A percentile compares a stretch with the other conserved stretches of the same genome.
phyloP scores from a whole-genome alignment of 2,329 filamentous ascomycete genomes.

The Neofusicoccum umdonicola region DNA sequence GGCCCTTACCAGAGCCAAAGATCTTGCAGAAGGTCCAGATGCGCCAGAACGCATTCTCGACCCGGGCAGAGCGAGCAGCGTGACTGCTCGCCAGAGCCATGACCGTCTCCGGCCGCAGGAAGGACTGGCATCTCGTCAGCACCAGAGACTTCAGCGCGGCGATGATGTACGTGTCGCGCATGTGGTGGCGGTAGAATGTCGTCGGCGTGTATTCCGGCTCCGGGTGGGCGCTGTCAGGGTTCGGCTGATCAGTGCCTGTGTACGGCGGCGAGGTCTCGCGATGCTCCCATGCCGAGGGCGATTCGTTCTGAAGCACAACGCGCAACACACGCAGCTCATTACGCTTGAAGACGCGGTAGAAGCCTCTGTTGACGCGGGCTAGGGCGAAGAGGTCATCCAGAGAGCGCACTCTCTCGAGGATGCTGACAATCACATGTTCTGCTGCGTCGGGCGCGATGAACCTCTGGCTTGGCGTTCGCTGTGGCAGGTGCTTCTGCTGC shows the following conservation, averaged over 20 bases:
- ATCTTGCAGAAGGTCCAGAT: constrained; percentile 66
- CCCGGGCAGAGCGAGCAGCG: constrained; percentile 46
- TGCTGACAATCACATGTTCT: constrained; percentile 51
- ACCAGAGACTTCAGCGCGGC: constrained; percentile 56
- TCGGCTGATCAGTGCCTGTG: constrained; percentile 34
- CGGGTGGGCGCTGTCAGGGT: constrained; percentile 41
- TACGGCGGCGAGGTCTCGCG: constrained; percentile 57
- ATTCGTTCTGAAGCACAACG: constrained; percentile 51
- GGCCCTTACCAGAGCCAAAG: constrained; percentile 58
- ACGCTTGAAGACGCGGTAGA: constrained; percentile 58
- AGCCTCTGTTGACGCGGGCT: constrained; percentile 54
- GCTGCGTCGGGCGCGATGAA: constrained; percentile 44
- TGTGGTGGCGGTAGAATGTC: constrained; percentile 52
- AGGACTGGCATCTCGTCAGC: constrained; percentile 53
- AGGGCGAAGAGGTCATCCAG: constrained; percentile 56
- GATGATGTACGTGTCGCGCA: constrained; percentile 53
- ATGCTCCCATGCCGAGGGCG: constrained; percentile 59
- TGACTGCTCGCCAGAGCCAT: constrained; percentile 51
- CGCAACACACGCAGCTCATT: constrained; percentile 56
- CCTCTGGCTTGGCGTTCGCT: constrained; percentile 21
- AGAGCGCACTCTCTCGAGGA: constrained; percentile 49
- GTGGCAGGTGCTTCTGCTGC: background rate
- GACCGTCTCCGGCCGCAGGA: constrained; percentile 57
- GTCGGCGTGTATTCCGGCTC: constrained; percentile 54
- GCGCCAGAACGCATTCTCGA: constrained; percentile 63